These are phyloP conservation scores for Mycosarcoma mackinlayi DNA, from an alignment of 1,284 basidiomycete genomes.

Conservation along the genomic window DNA sequence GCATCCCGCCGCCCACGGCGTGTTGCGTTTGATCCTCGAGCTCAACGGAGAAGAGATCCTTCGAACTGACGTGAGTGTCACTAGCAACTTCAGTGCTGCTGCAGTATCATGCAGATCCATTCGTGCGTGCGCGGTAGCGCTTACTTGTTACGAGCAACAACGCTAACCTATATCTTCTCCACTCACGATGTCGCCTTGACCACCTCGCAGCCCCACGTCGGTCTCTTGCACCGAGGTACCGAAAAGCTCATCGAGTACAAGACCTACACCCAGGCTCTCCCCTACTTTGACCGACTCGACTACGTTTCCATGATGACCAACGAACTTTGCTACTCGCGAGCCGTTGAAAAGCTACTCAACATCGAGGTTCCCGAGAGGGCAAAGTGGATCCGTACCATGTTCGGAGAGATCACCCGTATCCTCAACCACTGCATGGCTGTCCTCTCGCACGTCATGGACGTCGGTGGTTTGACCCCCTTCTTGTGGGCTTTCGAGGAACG, in stretches of 20 bases:
- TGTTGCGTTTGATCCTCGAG: conserved; percentile 96
- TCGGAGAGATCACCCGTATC: conserved; percentile 95
- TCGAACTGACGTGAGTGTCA: conserved; percentile 54
- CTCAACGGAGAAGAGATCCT: conserved; percentile 85
- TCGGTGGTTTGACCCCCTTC: conserved; percentile 98
- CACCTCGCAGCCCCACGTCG: conserved; percentile 79
- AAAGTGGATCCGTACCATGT: conserved; percentile 97
- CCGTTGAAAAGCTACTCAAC: conserved; percentile 97
- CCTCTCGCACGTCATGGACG: conserved; percentile 79
- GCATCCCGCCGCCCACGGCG: conserved; percentile 98
- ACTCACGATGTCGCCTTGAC: background rate
- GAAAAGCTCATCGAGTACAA: conserved; percentile 99
- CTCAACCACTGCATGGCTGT: conserved; percentile 99
- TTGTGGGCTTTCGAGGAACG: conserved; percentile 99
- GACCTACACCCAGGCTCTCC: conserved; percentile 96
- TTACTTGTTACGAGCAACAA: too few species aligned
- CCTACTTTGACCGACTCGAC: conserved; percentile 98
- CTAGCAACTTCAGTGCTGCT: background rate
- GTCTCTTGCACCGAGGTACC: conserved; percentile 94
- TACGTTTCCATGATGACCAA: conserved; percentile 88
- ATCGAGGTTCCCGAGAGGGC: conserved; percentile 98
- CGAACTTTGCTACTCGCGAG: conserved; percentile 88
- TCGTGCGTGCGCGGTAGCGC: too few species aligned
- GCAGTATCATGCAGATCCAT: too few species aligned
- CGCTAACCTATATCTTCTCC: conserved; percentile 66